These are phyloP conservation scores for Apophysomyces trapeziformis DNA, from an alignment of 371 early-diverging fungal genomes.

Conservation along the genomic window DNA sequence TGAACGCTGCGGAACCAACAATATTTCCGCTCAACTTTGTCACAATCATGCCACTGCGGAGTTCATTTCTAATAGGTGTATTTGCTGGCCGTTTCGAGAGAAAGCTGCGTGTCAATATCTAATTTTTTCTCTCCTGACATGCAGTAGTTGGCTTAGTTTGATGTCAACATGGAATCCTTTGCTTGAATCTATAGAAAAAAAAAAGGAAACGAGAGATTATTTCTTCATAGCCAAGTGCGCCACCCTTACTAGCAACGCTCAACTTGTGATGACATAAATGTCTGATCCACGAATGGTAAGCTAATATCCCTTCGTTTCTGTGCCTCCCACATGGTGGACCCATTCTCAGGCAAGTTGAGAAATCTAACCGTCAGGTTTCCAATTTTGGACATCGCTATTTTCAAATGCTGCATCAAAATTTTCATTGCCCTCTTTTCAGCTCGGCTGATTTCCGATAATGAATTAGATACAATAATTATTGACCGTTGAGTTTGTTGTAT, in stretches of 20 bases:
- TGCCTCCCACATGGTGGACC: background rate
- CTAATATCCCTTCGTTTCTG: background rate
- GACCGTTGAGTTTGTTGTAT: slow-evolving; percentile 2
- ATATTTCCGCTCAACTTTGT: too few relatives aligned
- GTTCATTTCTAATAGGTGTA: background rate
- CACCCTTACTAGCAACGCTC: background rate
- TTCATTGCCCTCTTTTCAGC: slow-evolving; percentile 4
- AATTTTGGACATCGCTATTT: slow-evolving; percentile 4
- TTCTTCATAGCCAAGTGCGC: background rate
- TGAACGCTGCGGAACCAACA: too few relatives aligned
- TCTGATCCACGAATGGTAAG: background rate
- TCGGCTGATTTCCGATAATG: slow-evolving; percentile 11
- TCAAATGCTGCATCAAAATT: slow-evolving; percentile 7
- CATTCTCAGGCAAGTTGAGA: slow-evolving; percentile 2
- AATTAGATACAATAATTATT: slow-evolving; percentile 5
- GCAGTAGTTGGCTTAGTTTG: background rate
- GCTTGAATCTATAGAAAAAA: too few relatives aligned
- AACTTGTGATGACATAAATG: background rate
- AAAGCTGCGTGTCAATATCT: background rate
- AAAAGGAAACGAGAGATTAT: background rate
- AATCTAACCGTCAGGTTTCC: slow-evolving; percentile 4
- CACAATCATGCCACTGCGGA: background rate
- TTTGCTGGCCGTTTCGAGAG: background rate
- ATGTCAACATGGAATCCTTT: background rate
- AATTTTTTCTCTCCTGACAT: background rate